Evolutionary conservation across 768 basidiomycete genomes (phyloP).

Genomic region (Pisolithus tinctorius): DNA sequence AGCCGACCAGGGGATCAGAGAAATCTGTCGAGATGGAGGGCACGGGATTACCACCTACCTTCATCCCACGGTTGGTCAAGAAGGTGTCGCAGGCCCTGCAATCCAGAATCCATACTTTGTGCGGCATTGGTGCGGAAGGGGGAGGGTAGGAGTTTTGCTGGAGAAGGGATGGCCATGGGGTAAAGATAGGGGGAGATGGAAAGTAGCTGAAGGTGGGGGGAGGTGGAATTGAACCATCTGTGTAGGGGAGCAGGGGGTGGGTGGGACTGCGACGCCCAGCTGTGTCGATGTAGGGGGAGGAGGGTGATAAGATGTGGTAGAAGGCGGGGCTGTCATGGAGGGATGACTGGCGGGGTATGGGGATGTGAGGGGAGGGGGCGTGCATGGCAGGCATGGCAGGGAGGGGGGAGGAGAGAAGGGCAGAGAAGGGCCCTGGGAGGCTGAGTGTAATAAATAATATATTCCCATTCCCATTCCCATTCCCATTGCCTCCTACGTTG

Average conservation of each 20-base stretch:
- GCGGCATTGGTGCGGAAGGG: slow-evolving; percentile 39
- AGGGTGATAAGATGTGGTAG: slow-evolving; percentile 4
- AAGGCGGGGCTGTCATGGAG: no score
- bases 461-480: no score
- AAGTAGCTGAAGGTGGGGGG: slow-evolving; percentile 25
- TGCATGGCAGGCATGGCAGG: no score
- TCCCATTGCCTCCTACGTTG: no score
- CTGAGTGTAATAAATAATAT: no score
- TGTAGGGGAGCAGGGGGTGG: slow-evolving; percentile 6
- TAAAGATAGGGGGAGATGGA: slow-evolving; percentile 9
- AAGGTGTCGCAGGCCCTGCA: slow-evolving; percentile 70
- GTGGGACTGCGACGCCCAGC: slow-evolving; percentile 4
- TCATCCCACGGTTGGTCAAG: slow-evolving; percentile 82
- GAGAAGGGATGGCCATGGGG: slow-evolving; percentile 30
- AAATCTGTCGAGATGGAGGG: not conserved
- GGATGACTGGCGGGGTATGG: no score
- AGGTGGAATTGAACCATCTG: slow-evolving; percentile 9
- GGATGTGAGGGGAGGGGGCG: no score
- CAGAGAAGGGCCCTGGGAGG: no score
- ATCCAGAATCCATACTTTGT: slow-evolving; percentile 78
- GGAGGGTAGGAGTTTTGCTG: slow-evolving; percentile 38
- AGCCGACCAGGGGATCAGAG: slow-evolving; percentile 5
- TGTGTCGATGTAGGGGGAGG: slow-evolving; percentile 11
- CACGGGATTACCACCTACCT: slow-evolving; percentile 36
- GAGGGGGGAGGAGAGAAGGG: no score